Evolutionary conservation across 805 yeast genomes (phyloP), one percentile per base, ranked within the genome.

Genomic region (Ogataea chonburiensis): DNA sequence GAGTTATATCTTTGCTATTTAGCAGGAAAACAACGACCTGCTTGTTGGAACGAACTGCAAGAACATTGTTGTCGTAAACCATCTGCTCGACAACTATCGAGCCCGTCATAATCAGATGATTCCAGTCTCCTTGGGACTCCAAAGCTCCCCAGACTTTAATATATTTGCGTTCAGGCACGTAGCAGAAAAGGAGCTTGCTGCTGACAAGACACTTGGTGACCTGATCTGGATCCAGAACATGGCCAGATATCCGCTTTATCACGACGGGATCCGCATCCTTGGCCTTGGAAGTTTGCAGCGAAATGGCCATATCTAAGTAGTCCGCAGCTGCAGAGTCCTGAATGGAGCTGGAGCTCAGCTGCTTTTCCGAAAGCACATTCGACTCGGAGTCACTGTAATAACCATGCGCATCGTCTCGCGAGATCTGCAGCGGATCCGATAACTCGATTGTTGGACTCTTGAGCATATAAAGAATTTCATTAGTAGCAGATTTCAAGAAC

Each of bases 391-490:
- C 38, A 7, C 39, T 32, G 31, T 42, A 47, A 21, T 42, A 37
- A 11, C 45, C 51, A 18, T 37, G 39, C 6, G 49, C 19, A 10
- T 44, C 52, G 5, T 46, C 52, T 24, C 42, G 46, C 4, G 50
- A 27, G 13, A 58, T 31, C 10, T 46, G 37, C 23, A 55, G 34
- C 5, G 60, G 57, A 31, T 60, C 60, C 2, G 53, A 39, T n/a
- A 55, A 26, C 24, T 62, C 66, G 6, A 60, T 25, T 8, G 54
- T 48, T 3, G 67, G 66, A 2, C 66, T 51, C 34, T 62, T 62
- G 21, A 63, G 37, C 26, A 63, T 43, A 37, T 53, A 57, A 16
- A 63, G 44, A n/a, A 63, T 60, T 40, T 63, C 68, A 42, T 53
- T 56, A 1, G 68, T 62, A 2, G 66, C 60, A 3, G 59, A 43